phyloP scores from a whole-genome alignment of 116 monocot genomes.

The Iris pallida region DNA sequence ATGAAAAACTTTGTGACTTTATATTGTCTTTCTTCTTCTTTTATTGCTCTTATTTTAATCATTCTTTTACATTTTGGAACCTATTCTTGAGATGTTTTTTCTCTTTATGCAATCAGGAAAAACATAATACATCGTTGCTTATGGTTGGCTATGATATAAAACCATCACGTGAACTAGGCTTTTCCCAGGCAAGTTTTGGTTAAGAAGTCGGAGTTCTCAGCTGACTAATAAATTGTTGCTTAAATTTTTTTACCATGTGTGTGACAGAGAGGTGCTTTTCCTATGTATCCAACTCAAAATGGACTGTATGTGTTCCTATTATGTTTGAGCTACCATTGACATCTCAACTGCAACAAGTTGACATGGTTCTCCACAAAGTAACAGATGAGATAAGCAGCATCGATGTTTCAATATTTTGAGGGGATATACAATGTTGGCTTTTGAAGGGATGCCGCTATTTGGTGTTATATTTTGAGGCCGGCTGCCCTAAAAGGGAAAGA shows the following conservation, averaged over 20 bases:
- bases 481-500: too few relatives aligned
- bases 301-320: constrained; percentile 81
- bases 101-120: constrained; percentile 28
- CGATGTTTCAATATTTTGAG: constrained; percentile 30
- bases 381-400: constrained; percentile 87
- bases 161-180: constrained; percentile 86
- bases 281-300: constrained; percentile 58
- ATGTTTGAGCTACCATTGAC: constrained; percentile 62
- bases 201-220: neutral
- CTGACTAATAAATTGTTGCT: constrained; percentile 7
- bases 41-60: too few relatives aligned
- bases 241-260: constrained; percentile 4
- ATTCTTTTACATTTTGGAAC: too few relatives aligned
- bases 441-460: too few relatives aligned
- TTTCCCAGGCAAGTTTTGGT: constrained; percentile 61
- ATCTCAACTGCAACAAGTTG: constrained; percentile 63
- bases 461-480: too few relatives aligned
- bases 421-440: too few relatives aligned
- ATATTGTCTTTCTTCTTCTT: too few relatives aligned
- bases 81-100: neutral
- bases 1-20: too few relatives aligned
- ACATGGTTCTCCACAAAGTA: constrained; percentile 88
- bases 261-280: constrained; percentile 90
- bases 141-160: constrained; percentile 87
- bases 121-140: constrained; percentile 17